Evolutionary conservation across 306 rosid genomes (phyloP).

Genomic region (Malus orientalis): DNA sequence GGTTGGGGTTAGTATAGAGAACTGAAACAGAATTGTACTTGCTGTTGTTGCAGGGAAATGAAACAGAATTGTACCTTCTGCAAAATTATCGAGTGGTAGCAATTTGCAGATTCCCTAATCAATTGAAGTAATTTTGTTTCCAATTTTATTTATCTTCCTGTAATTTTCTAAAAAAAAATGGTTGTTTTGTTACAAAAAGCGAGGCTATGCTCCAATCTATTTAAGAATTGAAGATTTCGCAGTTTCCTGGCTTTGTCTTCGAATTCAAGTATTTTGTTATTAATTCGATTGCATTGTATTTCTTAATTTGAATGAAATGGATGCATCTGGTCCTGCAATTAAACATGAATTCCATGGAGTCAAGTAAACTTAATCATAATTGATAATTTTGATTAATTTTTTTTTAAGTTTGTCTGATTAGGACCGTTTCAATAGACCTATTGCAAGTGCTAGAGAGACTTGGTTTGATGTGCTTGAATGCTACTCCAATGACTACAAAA

Average conservation of each 20-base stretch:
- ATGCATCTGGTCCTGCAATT: neutral
- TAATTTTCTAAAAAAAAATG: neutral
- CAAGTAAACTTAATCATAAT: neutral
- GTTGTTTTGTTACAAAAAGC: neutral
- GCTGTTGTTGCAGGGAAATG: too few relatives aligned
- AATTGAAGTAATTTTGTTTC: neutral
- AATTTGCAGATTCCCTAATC: constrained; percentile 47
- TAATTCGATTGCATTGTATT: neutral
- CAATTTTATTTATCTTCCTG: neutral
- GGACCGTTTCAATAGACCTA: constrained; percentile 89
- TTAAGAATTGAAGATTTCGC: constrained; percentile 85
- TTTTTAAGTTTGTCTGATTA: constrained; percentile 2
- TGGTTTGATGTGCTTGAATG: constrained; percentile 94
- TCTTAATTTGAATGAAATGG: neutral
- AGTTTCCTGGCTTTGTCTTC: constrained; percentile 61
- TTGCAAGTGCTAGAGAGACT: constrained; percentile 87
- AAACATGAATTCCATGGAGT: neutral
- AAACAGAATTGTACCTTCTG: constrained; percentile 24
- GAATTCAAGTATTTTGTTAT: constrained; percentile 52
- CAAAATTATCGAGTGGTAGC: constrained; percentile 45
- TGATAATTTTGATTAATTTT: neutral
- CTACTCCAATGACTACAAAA: constrained; percentile 72
- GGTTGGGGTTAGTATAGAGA: too few relatives aligned
- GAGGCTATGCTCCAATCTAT: constrained; percentile 87
- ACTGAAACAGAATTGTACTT: too few relatives aligned